These are phyloP conservation scores for Phylloporus sp. DNA, from an alignment of 768 basidiomycete species.

Conservation along the genomic window DNA sequence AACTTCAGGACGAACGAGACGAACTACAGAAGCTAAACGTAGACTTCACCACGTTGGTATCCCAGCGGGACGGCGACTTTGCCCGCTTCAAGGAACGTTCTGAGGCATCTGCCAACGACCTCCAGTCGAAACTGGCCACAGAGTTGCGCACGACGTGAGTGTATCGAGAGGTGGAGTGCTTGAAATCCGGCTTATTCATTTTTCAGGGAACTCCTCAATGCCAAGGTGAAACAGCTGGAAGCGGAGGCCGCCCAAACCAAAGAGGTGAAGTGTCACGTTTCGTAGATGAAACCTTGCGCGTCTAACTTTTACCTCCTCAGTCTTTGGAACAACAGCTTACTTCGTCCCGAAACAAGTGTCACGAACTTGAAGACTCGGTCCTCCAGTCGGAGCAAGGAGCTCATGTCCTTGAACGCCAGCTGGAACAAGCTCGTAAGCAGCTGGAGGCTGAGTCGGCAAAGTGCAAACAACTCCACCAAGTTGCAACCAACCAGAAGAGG, in stretches of 20 bases:
- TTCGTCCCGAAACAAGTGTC: conserved; percentile 66
- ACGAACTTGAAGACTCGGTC: conserved; percentile 84
- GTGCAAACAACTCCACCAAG: conserved; percentile 70
- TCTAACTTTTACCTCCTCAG: conserved; percentile 36
- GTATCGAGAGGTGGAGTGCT: conserved; percentile 3
- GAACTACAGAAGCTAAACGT: conserved; percentile 61
- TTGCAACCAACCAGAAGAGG: conserved; percentile 53
- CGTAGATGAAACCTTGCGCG: not conserved
- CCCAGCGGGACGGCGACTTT: conserved; percentile 79
- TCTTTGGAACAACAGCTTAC: conserved; percentile 72
- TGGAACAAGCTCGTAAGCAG: conserved; percentile 66
- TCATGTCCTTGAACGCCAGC: conserved; percentile 63
- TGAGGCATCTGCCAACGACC: conserved; percentile 56
- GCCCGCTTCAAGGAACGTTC: conserved; percentile 68
- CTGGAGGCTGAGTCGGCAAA: conserved; percentile 70
- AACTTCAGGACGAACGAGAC: conserved; percentile 52
- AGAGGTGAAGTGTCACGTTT: conserved; percentile 52
- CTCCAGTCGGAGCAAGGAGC: conserved; percentile 82
- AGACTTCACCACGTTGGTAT: conserved; percentile 62
- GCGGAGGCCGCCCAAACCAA: conserved; percentile 58
- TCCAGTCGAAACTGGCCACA: conserved; percentile 63
- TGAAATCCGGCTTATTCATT: not conserved
- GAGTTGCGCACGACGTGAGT: conserved; percentile 66
- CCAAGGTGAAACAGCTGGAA: conserved; percentile 58
- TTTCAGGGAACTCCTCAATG: conserved; percentile 57